Evolutionary conservation across 2,329 filamentous ascomycete species (phyloP).

Genomic region (Waltergamsia citrina): DNA sequence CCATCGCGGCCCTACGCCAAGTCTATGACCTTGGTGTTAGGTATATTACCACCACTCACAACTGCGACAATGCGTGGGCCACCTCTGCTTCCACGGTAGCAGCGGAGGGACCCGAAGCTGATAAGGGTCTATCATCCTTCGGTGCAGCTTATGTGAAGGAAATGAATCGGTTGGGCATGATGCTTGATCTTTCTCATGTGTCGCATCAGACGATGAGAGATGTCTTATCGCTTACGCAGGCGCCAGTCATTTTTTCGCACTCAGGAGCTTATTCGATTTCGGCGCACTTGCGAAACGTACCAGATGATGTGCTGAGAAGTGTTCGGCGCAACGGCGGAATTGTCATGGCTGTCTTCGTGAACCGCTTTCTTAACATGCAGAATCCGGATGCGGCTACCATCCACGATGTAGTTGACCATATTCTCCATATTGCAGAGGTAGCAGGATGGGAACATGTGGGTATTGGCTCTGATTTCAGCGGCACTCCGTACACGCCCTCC

Average conservation of each 20-base stretch:
- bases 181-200: conserved; percentile 20
- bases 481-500: conserved; percentile 8
- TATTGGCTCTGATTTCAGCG: conserved; percentile 16
- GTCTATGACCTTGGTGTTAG: conserved; percentile 23
- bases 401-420: conserved; percentile 16
- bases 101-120: conserved; percentile 7
- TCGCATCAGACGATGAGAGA: conserved; percentile 20
- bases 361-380: conserved; percentile 14
- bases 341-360: conserved; percentile 27
- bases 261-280: conserved; percentile 15
- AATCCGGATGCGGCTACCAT: conserved; percentile 13
- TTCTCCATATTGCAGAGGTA: conserved; percentile 8
- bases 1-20: conserved; percentile 22
- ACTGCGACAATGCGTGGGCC: conserved; percentile 7
- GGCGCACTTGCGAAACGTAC: conserved; percentile 25
- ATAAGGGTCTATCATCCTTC: conserved; percentile 13
- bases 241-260: conserved; percentile 21
- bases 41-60: conserved; percentile 25
- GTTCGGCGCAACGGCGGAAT: conserved; percentile 26
- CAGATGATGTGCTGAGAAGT: conserved; percentile 25
- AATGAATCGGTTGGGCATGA: conserved; percentile 26
- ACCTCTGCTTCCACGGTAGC: conserved; percentile 19
- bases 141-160: conserved; percentile 18
- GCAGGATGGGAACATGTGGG: conserved; percentile 19
- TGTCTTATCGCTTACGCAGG: conserved; percentile 13